Conservation (phyloP, 2,329 filamentous ascomycete genomes). For the Venturia aucupariae region DNA sequence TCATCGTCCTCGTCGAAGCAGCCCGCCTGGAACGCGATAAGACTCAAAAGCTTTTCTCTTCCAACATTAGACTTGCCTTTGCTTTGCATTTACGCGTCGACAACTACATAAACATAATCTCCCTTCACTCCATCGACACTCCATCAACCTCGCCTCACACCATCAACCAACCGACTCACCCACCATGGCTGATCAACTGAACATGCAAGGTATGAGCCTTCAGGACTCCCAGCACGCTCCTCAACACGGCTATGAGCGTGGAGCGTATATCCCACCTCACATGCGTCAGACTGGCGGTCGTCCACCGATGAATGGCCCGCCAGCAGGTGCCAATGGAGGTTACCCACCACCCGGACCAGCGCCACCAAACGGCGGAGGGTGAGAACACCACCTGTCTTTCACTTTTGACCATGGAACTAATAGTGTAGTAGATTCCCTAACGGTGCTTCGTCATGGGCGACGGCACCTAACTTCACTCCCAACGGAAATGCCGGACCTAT, state of each 20-base stretch:
- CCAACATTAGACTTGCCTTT: constrained; percentile 3
- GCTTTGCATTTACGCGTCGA: constrained; percentile 2
- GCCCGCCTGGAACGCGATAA: neutral
- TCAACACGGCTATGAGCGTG: constrained; percentile 45
- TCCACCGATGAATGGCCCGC: constrained; percentile 39
- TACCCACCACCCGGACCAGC: constrained; percentile 5
- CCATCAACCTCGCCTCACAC: neutral
- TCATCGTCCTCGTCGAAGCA: constrained; percentile 8
- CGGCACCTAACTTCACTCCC: constrained; percentile 49
- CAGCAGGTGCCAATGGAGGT: constrained; percentile 15
- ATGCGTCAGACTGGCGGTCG: constrained; percentile 59
- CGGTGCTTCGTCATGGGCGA: constrained; percentile 35
- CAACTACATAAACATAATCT: neutral
- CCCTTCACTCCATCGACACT: neutral
- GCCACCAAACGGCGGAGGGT: constrained; percentile 10
- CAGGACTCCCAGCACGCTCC: constrained; percentile 55
- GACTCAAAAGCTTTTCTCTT: constrained; percentile 6
- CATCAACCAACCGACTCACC: constrained; percentile 3
- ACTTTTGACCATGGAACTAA: neutral
- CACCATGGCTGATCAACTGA: constrained; percentile 75
- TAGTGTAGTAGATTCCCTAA: neutral
- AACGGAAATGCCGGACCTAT: constrained; percentile 19
- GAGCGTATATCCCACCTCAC: constrained; percentile 78
- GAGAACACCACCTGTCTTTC: neutral
- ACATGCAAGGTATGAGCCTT: constrained; percentile 67